Evolutionary conservation across 176 grass and related monocot species (phyloP), one percentile per base, ranked within the genome.

Genomic region (Triticum dicoccoides): DNA sequence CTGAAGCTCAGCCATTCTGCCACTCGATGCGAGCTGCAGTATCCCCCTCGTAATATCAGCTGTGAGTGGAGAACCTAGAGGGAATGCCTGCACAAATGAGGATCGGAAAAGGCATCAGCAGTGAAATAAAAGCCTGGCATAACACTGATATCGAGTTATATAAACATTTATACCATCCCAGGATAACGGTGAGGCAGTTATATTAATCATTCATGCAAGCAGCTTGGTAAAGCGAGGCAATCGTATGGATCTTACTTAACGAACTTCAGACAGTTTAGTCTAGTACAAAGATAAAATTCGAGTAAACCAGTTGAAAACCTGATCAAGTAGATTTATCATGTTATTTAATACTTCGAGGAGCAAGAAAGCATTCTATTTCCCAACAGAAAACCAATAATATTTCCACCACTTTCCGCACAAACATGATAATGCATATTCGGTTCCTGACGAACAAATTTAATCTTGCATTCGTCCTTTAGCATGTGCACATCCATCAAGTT

Each of bases 21-120:
- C 15, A 8, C 4, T 88, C 87, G 90, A 81, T 32, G 54, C 11
- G 3, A 90, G 58, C 0, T 64, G 27, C 23, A 94, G 65, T 81
- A 95, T 89, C 6, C 72, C 86, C 84, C 77, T 91, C 11, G 88
- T 91, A 37, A 95, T 80, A 35, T 92, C 93, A 82, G 72, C 11
- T 56, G 89, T 77, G 41, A 95, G 82, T 38, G 93, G 93, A 62
- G 91, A 95, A 9, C 90, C 91, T 75, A 25, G 68, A 66, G 90
- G 91, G 61, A 95, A 95, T 23, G 75, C 93, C 93, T 95, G 84
- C 32, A 70, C 8, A 52, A 20, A 88, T 37, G 42, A 86, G 80
- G 47, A 88, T 41, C 1, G 13, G n/a, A 69, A 61, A 69, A 42
- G 8, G 29, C 6, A 14, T 68, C 41, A 37, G 49, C 76, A 25